Conservation (phyloP, 345 rosid species). For the Boechera stricta region DNA sequence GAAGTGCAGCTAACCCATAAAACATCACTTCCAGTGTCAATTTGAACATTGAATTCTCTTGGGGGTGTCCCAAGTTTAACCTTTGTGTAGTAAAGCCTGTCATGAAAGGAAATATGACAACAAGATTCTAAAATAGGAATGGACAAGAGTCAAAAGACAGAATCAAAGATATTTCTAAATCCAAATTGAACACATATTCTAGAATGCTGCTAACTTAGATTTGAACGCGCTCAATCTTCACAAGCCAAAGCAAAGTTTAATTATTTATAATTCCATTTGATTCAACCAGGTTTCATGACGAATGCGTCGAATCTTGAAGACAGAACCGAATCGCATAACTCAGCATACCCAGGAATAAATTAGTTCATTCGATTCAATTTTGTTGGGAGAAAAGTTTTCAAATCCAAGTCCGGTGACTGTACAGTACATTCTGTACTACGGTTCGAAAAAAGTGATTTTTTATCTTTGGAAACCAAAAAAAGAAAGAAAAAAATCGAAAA, state of each 20-base stretch:
- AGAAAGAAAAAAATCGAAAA: slow-evolving; percentile 7
- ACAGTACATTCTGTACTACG: not conserved
- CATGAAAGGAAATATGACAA: slow-evolving; percentile 11
- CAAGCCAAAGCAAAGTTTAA: slow-evolving; percentile 11
- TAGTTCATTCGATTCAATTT: not conserved
- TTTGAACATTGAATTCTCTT: slow-evolving; percentile 83
- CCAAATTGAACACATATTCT: slow-evolving; percentile 4
- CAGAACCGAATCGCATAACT: slow-evolving; percentile 19
- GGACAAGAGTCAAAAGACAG: slow-evolving; percentile 17
- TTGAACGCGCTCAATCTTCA: not conserved
- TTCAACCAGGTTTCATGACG: not conserved
- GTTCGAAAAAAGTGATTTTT: slow-evolving; percentile 1
- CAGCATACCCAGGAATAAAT: slow-evolving; percentile 23
- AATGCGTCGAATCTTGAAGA: slow-evolving; percentile 1
- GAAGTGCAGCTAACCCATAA: slow-evolving; percentile 87
- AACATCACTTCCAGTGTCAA: slow-evolving; percentile 97
- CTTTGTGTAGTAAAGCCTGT: slow-evolving; percentile 85
- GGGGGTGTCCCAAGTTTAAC: slow-evolving; percentile 90
- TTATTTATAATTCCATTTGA: not conserved
- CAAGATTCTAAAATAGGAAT: slow-evolving; percentile 21
- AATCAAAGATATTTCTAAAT: not conserved
- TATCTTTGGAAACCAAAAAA: not conserved
- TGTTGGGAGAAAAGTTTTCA: not conserved
- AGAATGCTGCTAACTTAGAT: slow-evolving; percentile 23
- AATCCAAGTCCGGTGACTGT: slow-evolving; percentile 22